Evolutionary conservation across 176 grass and related monocot species (phyloP).

Genomic region (Paspalum vaginatum): DNA sequence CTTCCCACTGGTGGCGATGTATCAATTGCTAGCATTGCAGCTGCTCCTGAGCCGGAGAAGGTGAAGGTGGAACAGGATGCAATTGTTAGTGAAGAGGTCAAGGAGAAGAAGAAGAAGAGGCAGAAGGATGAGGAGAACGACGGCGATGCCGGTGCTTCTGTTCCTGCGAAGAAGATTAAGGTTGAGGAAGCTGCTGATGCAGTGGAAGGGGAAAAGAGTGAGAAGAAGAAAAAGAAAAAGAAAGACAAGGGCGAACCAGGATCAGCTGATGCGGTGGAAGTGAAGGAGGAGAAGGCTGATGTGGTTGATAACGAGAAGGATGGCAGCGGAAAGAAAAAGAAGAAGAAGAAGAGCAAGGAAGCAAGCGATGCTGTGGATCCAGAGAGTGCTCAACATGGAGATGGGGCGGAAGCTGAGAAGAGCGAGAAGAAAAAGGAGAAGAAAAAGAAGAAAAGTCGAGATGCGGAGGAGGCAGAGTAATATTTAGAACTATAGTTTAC

Average conservation of each 20-base stretch:
- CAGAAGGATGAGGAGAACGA: slow-evolving; percentile 42
- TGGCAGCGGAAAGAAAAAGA: slow-evolving; percentile 70
- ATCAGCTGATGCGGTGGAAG: slow-evolving; percentile 31
- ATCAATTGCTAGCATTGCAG: slow-evolving; percentile 71
- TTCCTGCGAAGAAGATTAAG: slow-evolving; percentile 75
- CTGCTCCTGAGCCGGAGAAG: slow-evolving; percentile 63
- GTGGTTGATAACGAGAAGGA: slow-evolving; percentile 43
- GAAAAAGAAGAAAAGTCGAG: slow-evolving; percentile 83
- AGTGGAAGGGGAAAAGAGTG: slow-evolving; percentile 62
- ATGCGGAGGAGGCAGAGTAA: slow-evolving; percentile 47
- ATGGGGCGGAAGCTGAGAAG: slow-evolving; percentile 50
- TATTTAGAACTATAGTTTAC: slow-evolving; percentile 28
- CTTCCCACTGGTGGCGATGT: slow-evolving; percentile 83
- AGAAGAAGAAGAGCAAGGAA: slow-evolving; percentile 75
- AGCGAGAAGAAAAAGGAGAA: slow-evolving; percentile 79
- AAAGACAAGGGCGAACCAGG: slow-evolving; percentile 58
- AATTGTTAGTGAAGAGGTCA: slow-evolving; percentile 26
- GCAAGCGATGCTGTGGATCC: slow-evolving; percentile 29
- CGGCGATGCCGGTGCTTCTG: slow-evolving; percentile 25
- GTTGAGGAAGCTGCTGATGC: slow-evolving; percentile 49
- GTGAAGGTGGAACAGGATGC: slow-evolving; percentile 44
- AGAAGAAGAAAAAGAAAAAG: slow-evolving; percentile 94
- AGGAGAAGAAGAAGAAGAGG: slow-evolving; percentile 83
- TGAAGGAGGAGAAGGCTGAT: slow-evolving; percentile 44
- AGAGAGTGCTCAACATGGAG: slow-evolving; percentile 3